Evolutionary conservation across 1,139 yeast species (phyloP).

Genomic region (Candida sp.): DNA sequence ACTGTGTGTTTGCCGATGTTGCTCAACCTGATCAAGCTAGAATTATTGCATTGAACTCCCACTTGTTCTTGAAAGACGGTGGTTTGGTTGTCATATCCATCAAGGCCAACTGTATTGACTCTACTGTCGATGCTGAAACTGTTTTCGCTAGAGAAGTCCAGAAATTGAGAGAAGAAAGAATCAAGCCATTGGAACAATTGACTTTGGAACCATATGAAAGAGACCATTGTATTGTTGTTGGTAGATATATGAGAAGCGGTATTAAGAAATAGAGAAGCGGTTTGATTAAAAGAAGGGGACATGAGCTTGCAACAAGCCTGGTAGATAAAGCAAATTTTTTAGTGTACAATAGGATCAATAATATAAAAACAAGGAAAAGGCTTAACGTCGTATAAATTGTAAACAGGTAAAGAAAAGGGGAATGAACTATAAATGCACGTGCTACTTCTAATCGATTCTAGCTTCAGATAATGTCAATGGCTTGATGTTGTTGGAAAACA

Average conservation of each 20-base stretch:
- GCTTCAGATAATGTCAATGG: slow-evolving; percentile 56
- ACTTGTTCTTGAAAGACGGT: slow-evolving; percentile 96
- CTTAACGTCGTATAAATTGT: background rate
- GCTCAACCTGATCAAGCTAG: slow-evolving; percentile 99
- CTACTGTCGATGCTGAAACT: slow-evolving; percentile 99
- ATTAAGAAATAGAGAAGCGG: slow-evolving; percentile 44
- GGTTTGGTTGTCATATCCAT: slow-evolving; percentile 99
- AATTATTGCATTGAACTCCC: slow-evolving; percentile 98
- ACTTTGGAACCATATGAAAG: slow-evolving; percentile 99
- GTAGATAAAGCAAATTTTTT: background rate
- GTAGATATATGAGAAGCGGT: slow-evolving; percentile 94
- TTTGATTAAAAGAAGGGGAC: no score
- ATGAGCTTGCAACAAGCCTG: background rate
- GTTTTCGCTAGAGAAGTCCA: slow-evolving; percentile 99
- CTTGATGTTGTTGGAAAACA: slow-evolving; percentile 51
- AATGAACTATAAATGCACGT: background rate
- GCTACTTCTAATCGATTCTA: slow-evolving; percentile 39
- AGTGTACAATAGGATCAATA: slow-evolving; percentile 5
- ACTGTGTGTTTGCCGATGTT: slow-evolving; percentile 98
- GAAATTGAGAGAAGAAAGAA: slow-evolving; percentile 98
- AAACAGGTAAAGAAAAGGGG: background rate
- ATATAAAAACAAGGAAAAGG: background rate
- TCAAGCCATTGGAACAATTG: slow-evolving; percentile 98
- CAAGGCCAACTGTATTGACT: slow-evolving; percentile 99
- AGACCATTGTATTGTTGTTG: slow-evolving; percentile 98